Evolutionary conservation across 2,329 filamentous ascomycete species (phyloP).

Genomic region (Whalleya microplaca): DNA sequence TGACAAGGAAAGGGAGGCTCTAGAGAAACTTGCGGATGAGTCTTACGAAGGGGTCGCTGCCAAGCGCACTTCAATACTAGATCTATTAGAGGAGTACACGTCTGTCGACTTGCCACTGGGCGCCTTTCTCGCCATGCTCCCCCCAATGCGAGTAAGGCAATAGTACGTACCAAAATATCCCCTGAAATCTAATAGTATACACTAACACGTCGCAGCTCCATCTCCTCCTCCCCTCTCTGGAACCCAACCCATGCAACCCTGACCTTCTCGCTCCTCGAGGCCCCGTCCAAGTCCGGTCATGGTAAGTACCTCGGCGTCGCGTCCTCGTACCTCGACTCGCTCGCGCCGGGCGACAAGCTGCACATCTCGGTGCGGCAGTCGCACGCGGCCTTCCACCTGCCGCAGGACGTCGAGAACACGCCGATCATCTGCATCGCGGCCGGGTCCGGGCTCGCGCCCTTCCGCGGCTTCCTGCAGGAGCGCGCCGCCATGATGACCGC

Average conservation of each 20-base stretch:
- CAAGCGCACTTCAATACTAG: constrained; percentile 68
- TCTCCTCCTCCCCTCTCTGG: constrained; percentile 72
- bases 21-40: constrained; percentile 52
- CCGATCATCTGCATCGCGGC: constrained; percentile 57
- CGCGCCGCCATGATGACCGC: constrained; percentile 55
- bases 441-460: constrained; percentile 63
- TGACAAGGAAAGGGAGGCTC: constrained; percentile 38
- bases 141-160: constrained; percentile 77
- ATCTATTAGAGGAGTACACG: constrained; percentile 69
- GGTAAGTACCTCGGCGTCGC: constrained; percentile 62
- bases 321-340: constrained; percentile 60
- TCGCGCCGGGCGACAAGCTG: constrained; percentile 47
- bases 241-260: constrained; percentile 62
- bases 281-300: constrained; percentile 54
- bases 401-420: constrained; percentile 46
- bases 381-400: constrained; percentile 52
- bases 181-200: constrained; percentile 20
- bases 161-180: constrained; percentile 61
- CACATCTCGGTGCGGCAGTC: constrained; percentile 43
- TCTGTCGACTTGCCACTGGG: constrained; percentile 64
- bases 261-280: constrained; percentile 69
- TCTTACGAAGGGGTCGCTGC: constrained; percentile 50
- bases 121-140: constrained; percentile 71
- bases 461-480: constrained; percentile 66
- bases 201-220: constrained; percentile 51